phyloP scores from a whole-genome alignment of 495 filamentous ascomycete species.

The Lindgomyces ingoldianus region DNA sequence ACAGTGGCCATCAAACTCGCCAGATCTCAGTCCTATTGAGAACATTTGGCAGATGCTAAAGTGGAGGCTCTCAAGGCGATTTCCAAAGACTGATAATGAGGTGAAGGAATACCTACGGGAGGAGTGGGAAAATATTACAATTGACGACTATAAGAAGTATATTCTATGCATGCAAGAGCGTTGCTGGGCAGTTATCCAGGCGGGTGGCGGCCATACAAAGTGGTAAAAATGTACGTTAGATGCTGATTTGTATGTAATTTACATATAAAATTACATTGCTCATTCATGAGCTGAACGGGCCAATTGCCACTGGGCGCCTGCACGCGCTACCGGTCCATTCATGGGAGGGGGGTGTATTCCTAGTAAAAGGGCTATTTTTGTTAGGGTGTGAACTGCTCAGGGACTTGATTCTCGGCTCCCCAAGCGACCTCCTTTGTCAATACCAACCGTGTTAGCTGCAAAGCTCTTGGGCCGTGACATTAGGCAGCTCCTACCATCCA shows the following conservation, averaged over 20 bases:
- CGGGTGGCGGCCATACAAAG: conserved; percentile 3
- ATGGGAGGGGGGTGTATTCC: background rate
- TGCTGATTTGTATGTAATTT: background rate
- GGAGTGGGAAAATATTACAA: conserved; percentile 9
- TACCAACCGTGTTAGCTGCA: no score
- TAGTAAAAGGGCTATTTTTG: no score
- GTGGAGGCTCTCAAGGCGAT: background rate
- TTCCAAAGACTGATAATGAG: background rate
- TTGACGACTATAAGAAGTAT: conserved; percentile 12
- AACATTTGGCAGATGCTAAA: conserved; percentile 10
- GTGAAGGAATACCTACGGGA: conserved; percentile 3
- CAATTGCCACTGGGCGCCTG: background rate
- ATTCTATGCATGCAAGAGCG: background rate
- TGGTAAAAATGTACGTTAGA: conserved; percentile 6
- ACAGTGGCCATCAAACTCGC: conserved; percentile 3
- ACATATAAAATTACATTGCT: conserved; percentile 1
- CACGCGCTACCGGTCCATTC: background rate
- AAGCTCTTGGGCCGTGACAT: no score
- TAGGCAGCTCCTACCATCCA: no score
- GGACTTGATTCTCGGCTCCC: no score
- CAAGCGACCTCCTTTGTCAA: no score
- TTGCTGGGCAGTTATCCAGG: conserved; percentile 7
- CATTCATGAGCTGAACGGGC: background rate
- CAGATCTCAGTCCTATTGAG: conserved; percentile 9
- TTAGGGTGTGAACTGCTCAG: no score